Evolutionary conservation across 2,329 filamentous ascomycete genomes (phyloP).

Genomic region (Curvularia spicifera): DNA sequence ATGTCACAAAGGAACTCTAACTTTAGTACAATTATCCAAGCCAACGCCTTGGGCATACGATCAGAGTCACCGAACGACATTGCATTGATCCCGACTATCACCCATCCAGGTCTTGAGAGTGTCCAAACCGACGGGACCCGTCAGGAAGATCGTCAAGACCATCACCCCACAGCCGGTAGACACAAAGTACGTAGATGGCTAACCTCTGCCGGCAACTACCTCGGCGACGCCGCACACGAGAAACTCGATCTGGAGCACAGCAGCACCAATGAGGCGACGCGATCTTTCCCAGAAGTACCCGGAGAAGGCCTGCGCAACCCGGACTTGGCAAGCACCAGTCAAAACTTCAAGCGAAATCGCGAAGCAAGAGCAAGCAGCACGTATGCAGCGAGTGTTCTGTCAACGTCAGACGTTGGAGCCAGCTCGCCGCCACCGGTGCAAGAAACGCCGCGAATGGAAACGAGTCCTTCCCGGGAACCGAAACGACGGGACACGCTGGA

Average conservation of each 20-base stretch:
- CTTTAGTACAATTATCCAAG: not conserved
- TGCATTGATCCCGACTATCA: constrained; percentile 24
- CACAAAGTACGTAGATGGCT: constrained; percentile 48
- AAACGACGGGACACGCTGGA: constrained; percentile 30
- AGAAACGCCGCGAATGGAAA: constrained; percentile 18
- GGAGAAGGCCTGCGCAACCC: constrained; percentile 59
- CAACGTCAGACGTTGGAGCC: constrained; percentile 33
- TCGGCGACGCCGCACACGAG: constrained; percentile 58
- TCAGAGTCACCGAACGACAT: constrained; percentile 24
- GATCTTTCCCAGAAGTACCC: constrained; percentile 63
- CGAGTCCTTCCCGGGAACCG: constrained; percentile 19
- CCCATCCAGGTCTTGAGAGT: constrained; percentile 15
- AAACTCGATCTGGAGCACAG: constrained; percentile 53
- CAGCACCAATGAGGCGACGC: constrained; percentile 56
- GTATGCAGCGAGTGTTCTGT: constrained; percentile 45
- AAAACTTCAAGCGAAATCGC: constrained; percentile 52
- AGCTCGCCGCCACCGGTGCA: constrained; percentile 21
- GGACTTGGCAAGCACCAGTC: constrained; percentile 48
- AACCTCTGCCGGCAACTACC: constrained; percentile 52
- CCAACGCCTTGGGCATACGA: constrained; percentile 20
- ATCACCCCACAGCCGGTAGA: constrained; percentile 26
- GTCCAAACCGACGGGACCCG: constrained; percentile 8
- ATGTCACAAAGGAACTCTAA: not conserved
- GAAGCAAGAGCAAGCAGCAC: constrained; percentile 50
- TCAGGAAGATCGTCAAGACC: not conserved